Conservation (phyloP, 306 rosid species). For the Casuarina cunninghamiana region DNA sequence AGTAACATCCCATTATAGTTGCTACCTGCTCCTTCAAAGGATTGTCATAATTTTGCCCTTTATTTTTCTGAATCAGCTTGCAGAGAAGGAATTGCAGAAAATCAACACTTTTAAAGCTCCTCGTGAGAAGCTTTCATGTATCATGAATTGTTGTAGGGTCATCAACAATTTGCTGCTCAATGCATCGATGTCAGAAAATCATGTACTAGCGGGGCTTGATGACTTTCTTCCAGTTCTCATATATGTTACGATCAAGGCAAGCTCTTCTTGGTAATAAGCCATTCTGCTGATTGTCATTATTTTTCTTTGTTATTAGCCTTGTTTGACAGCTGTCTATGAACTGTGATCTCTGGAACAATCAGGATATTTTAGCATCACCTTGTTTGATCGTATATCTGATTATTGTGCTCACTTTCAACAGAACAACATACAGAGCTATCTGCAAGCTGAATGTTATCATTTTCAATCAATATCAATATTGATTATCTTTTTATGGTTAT, state of each 20-base stretch:
- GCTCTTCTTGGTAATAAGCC: slow-evolving; percentile 68
- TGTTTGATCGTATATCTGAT: not conserved
- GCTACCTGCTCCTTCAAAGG: not conserved
- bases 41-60: slow-evolving; percentile 9
- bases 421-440: not conserved
- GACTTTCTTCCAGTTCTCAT: slow-evolving; percentile 81
- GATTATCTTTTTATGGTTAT: not conserved
- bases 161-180: slow-evolving; percentile 70
- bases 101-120: slow-evolving; percentile 71
- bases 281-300: slow-evolving; percentile 30
- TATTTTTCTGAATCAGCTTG: slow-evolving; percentile 44
- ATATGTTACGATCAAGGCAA: slow-evolving; percentile 80
- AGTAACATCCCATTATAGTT: not conserved
- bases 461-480: not conserved
- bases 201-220: slow-evolving; percentile 70
- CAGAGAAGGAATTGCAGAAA: slow-evolving; percentile 70
- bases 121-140: slow-evolving; percentile 61
- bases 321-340: not conserved
- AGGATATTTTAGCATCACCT: not conserved
- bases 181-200: slow-evolving; percentile 59
- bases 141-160: slow-evolving; percentile 70
- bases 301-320: not conserved
- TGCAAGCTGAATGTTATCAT: not conserved
- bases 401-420: not conserved
- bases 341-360: not conserved